Base-by-base conservation (phyloP, 2,329 filamentous ascomycete genomes). In the Ramularia endophylla region DNA sequence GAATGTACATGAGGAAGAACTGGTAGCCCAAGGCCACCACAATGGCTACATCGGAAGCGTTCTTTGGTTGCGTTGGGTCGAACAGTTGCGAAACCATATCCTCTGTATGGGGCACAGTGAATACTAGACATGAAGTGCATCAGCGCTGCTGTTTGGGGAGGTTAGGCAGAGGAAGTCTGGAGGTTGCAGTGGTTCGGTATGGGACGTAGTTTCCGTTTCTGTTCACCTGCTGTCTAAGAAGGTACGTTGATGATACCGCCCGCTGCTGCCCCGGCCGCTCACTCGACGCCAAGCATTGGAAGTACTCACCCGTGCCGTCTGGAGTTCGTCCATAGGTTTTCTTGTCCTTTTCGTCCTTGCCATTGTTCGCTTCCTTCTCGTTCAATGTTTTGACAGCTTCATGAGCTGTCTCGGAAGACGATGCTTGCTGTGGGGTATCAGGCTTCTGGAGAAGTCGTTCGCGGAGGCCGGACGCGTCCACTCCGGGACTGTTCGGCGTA, bases 61-160 rank as follows among this genome's bases (percentile, higher is more conserved):
- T 97, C 73, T 98, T 98, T 39, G 92, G 88, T 62, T 97, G 85
- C 53, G 85, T 85, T 38, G 92, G 92, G 57, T 94, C 92, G 55
- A 98, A 80, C 41, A 98, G 77, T 69, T 97, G 92, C 38, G 90
- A 94, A 55, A 98, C 90, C 92, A 98, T 97, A 69, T 98, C 92
- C 73, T 95, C 88, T 42, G 92, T 98, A 48, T 87, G 83, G 35
- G 92, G 92, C 40, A 98, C 92, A 44, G 87, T 84, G 63, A 98
- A 98, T 57, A 95, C 92, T 97, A 59, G 35, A 44, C 44, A 32
- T 15, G 39, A 22, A 17, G 43, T 28, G 28, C 38, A 57, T 61
- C 52, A 60, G 56, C 50, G 43, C 43, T 48, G 44, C 36, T 38
- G 30, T 32, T 19, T 29, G 17, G n/a, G 27, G 20, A 19, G 20